Conservation (phyloP, 371 early-diverging fungal species). For the Circinella umbellata region DNA sequence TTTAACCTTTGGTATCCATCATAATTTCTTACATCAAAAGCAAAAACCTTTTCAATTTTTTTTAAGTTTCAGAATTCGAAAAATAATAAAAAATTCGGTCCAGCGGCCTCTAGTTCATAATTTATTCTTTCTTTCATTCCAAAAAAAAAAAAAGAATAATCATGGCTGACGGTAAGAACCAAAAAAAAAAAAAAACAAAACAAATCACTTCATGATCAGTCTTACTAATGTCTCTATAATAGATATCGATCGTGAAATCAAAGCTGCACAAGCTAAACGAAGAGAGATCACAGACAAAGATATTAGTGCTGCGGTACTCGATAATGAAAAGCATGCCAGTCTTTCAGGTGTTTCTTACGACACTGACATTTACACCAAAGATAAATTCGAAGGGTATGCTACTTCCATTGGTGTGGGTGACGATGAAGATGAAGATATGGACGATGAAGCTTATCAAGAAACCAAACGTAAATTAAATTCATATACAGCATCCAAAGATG, state of each 20-base stretch:
- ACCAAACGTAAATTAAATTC: conserved; percentile 61
- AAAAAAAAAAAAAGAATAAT: background rate
- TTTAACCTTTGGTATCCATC: too few species aligned
- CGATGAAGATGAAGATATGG: conserved; percentile 63
- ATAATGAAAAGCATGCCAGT: conserved; percentile 59
- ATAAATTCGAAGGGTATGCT: conserved; percentile 78
- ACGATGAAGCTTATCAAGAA: conserved; percentile 48
- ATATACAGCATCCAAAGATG: conserved; percentile 85
- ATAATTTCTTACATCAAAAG: too few species aligned
- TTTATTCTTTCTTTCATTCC: background rate
- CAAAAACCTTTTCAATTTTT: too few species aligned
- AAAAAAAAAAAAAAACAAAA: too few species aligned
- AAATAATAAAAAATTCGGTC: too few species aligned
- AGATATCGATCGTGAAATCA: conserved; percentile 72
- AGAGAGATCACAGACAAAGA: conserved; percentile 43
- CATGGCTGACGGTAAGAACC: conserved; percentile 15
- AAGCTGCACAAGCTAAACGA: conserved; percentile 64
- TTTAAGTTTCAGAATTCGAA: too few species aligned
- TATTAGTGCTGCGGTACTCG: conserved; percentile 43
- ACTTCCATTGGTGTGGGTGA: conserved; percentile 65
- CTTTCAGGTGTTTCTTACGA: conserved; percentile 73
- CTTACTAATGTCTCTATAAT: background rate
- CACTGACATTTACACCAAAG: conserved; percentile 77
- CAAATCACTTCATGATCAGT: background rate
- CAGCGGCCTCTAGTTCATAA: too few species aligned